phyloP scores from a whole-genome alignment of 1,284 basidiomycete species.

The Wolfiporia cocos region DNA sequence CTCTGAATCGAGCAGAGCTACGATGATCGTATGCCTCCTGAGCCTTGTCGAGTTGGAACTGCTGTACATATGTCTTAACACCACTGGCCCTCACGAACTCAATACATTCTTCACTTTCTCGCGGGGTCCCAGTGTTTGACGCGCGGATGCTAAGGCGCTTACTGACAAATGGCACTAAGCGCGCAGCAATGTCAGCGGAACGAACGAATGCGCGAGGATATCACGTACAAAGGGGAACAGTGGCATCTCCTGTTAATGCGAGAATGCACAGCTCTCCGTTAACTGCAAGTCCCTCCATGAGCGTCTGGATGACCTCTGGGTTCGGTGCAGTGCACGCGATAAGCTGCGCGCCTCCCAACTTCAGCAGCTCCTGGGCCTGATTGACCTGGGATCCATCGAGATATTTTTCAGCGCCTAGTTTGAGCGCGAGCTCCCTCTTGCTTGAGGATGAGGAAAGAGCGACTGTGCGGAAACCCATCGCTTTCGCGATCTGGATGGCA shows the following conservation, averaged over 20 bases:
- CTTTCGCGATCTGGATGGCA: slow-evolving; percentile 24
- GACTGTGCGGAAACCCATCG: slow-evolving; percentile 25
- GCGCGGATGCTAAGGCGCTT: slow-evolving; percentile 14
- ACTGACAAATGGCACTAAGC: slow-evolving; percentile 14
- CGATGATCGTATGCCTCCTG: slow-evolving; percentile 19
- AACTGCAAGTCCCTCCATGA: slow-evolving; percentile 17
- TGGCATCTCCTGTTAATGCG: slow-evolving; percentile 13
- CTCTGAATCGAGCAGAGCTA: slow-evolving; percentile 21
- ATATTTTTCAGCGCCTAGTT: slow-evolving; percentile 23
- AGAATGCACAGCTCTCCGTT: slow-evolving; percentile 20
- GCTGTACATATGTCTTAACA: slow-evolving; percentile 19
- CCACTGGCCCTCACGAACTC: slow-evolving; percentile 15
- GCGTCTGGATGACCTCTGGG: slow-evolving; percentile 11
- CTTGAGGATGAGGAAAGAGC: slow-evolving; percentile 21
- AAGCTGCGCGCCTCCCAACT: slow-evolving; percentile 22
- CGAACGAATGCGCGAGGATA: background rate
- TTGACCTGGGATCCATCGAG: slow-evolving; percentile 21
- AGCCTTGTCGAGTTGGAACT: slow-evolving; percentile 21
- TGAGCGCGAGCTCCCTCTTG: slow-evolving; percentile 20
- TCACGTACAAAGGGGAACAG: slow-evolving; percentile 2
- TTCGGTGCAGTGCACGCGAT: slow-evolving; percentile 24
- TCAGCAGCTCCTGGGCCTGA: slow-evolving; percentile 17
- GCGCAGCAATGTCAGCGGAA: background rate
- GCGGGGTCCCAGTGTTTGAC: slow-evolving; percentile 18
- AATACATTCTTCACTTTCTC: slow-evolving; percentile 17